Percentiles rank a stretch among this genome's conserved stretches.
Evolutionary conservation across 169 alveolate genomes (phyloP).

Genomic region (Miamiensis avidus): DNA sequence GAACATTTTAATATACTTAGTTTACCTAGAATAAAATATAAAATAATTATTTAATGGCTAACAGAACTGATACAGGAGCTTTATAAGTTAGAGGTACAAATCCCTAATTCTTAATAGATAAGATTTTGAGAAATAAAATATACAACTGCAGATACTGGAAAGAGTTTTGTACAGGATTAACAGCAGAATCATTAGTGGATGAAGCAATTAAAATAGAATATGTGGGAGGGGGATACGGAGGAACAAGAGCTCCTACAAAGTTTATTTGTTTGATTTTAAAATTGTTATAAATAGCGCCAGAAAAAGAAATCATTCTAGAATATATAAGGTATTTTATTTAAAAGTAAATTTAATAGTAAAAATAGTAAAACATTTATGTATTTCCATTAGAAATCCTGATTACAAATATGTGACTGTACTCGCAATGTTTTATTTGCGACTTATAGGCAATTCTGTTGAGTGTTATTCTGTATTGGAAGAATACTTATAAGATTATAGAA

Average conservation of each 20-base stretch:
- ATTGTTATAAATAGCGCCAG: slow-evolving; percentile 96
- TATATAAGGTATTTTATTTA: slow-evolving; percentile 74
- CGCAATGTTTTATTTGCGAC: slow-evolving; percentile 93
- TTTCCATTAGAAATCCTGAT: slow-evolving; percentile 78
- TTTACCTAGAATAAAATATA: too few species aligned
- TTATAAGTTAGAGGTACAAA: slow-evolving; percentile 49
- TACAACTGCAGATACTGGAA: slow-evolving; percentile 85
- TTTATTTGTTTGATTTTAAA: slow-evolving; percentile 95
- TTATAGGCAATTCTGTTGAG: slow-evolving; percentile 72
- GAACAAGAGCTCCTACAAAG: slow-evolving; percentile 94
- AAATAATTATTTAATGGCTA: slow-evolving; percentile 30
- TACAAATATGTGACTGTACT: slow-evolving; percentile 96
- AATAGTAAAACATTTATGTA: too few species aligned
- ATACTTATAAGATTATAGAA: slow-evolving; percentile 94
- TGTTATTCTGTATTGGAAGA: slow-evolving; percentile 91
- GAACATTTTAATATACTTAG: too few species aligned
- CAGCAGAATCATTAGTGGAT: slow-evolving; percentile 94
- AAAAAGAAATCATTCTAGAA: slow-evolving; percentile 93
- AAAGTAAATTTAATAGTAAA: too few species aligned
- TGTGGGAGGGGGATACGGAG: slow-evolving; percentile 97
- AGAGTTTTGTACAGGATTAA: slow-evolving; percentile 86
- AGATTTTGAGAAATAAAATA: slow-evolving; percentile 80
- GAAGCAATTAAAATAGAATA: slow-evolving; percentile 94
- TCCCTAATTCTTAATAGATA: slow-evolving; percentile 71
- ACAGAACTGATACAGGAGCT: slow-evolving; percentile 52